Evolutionary conservation across 148 eudicot genomes (phyloP).

Genomic region (Rhododendron ferrugineum): DNA sequence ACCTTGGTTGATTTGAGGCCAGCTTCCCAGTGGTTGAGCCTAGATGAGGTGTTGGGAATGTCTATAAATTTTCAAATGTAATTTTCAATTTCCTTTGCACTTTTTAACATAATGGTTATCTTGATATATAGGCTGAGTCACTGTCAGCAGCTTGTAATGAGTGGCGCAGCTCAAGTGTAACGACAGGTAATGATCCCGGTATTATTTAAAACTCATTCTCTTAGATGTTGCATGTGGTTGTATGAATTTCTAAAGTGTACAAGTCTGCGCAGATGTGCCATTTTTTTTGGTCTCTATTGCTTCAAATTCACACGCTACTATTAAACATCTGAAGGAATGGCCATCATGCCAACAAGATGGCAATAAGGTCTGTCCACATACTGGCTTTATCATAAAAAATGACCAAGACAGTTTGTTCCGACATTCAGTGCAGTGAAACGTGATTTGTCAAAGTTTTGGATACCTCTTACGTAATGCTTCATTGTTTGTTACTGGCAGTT

Average conservation of each 20-base stretch:
- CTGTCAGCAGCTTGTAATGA: conserved; percentile 62
- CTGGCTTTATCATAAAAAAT: background rate
- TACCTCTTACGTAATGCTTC: conserved; percentile 6
- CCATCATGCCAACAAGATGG: conserved; percentile 52
- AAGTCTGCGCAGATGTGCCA: conserved; percentile 53
- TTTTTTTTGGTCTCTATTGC: conserved; percentile 61
- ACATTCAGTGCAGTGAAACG: background rate
- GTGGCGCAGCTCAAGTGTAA: conserved; percentile 70
- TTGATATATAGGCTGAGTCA: conserved; percentile 51
- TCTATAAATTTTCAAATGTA: background rate
- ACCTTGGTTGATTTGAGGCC: conserved; percentile 58
- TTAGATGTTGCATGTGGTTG: background rate
- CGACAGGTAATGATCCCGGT: conserved; percentile 44
- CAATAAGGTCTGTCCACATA: conserved; percentile 50
- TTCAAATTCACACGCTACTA: conserved; percentile 48
- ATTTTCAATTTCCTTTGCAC: background rate
- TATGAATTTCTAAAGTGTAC: conserved; percentile 13
- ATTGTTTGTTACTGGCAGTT: conserved; percentile 40
- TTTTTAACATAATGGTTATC: conserved; percentile 6
- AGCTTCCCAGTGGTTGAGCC: conserved; percentile 66
- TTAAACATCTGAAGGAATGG: conserved; percentile 75
- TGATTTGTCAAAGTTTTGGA: background rate
- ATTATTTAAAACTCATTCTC: background rate
- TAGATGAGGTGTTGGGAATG: conserved; percentile 50
- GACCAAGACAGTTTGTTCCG: background rate